A percentile compares a stretch with the other conserved stretches of the same genome.
Conservation (phyloP, 345 rosid species). For the Hibiscus syriacus region DNA sequence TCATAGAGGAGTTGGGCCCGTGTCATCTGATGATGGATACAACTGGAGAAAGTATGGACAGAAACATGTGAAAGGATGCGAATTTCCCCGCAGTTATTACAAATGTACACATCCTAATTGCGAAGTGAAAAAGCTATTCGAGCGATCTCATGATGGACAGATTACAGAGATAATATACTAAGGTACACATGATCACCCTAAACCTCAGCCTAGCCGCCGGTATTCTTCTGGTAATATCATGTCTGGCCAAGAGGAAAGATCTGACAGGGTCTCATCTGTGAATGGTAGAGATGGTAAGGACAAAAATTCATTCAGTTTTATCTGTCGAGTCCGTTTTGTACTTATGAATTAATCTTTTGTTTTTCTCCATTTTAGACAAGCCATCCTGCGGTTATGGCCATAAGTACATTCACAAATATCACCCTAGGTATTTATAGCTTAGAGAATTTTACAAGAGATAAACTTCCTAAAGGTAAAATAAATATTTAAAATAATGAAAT, state of each 20-base stretch:
- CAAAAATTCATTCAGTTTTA: background rate
- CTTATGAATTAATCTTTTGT: slow-evolving; percentile 1
- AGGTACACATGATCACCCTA: slow-evolving; percentile 95
- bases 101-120: slow-evolving; percentile 97
- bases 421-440: no score
- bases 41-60: no score
- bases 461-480: no score
- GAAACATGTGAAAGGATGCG: no score
- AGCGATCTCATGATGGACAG: slow-evolving; percentile 86
- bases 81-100: no score
- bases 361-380: slow-evolving; percentile 38
- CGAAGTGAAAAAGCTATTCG: slow-evolving; percentile 95
- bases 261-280: slow-evolving; percentile 42
- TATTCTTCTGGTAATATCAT: no score
- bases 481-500: no score
- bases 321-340: background rate
- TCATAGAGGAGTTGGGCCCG: slow-evolving; percentile 44
- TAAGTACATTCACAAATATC: no score
- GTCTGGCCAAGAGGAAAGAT: slow-evolving; percentile 70
- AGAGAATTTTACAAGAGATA: no score
- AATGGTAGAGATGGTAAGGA: slow-evolving; percentile 57
- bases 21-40: no score
- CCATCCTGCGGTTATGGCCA: slow-evolving; percentile 45
- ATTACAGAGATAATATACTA: slow-evolving; percentile 86
- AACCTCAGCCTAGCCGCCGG: slow-evolving; percentile 84